Evolutionary conservation across 768 basidiomycete species (phyloP).

Genomic region (Mycena polygramma): DNA sequence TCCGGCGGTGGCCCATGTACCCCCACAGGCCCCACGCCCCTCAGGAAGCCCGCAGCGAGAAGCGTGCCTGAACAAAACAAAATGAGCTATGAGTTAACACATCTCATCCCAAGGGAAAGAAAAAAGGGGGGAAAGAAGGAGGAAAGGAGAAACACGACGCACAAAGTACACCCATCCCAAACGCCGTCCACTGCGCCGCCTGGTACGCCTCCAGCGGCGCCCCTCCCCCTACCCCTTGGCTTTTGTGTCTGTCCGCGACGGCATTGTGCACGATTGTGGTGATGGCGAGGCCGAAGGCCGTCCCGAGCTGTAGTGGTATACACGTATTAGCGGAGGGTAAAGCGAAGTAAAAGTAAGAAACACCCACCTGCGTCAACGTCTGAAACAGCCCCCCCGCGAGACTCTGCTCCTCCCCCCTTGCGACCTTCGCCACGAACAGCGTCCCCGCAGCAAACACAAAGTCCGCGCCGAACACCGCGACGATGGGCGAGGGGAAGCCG

Average conservation of each 20-base stretch:
- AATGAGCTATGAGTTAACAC: no score
- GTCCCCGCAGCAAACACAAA: slow-evolving; percentile 83
- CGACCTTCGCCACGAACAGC: slow-evolving; percentile 79
- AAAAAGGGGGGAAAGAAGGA: no score
- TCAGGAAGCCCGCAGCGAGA: background rate
- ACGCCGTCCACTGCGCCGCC: slow-evolving; percentile 65
- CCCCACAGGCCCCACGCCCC: background rate
- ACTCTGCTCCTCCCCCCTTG: slow-evolving; percentile 78
- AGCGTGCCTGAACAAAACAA: background rate
- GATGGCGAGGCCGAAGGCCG: slow-evolving; percentile 65
- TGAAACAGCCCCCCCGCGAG: slow-evolving; percentile 83
- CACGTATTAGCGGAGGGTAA: background rate
- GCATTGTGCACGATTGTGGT: slow-evolving; percentile 58
- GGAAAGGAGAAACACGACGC: slow-evolving; percentile 29
- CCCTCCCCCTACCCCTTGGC: no score
- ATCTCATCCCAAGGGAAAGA: no score
- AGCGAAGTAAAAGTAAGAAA: no score
- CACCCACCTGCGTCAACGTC: slow-evolving; percentile 77
- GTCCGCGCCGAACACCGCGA: slow-evolving; percentile 82
- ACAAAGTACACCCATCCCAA: slow-evolving; percentile 66
- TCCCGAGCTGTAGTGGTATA: slow-evolving; percentile 54
- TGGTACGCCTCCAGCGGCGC: slow-evolving; percentile 61
- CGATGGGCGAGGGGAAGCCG: slow-evolving; percentile 75
- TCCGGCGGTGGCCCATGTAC: background rate
- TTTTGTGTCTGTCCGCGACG: slow-evolving; percentile 30